Conservation (phyloP, 768 basidiomycete species). For the Xerocomus spinulosus region DNA sequence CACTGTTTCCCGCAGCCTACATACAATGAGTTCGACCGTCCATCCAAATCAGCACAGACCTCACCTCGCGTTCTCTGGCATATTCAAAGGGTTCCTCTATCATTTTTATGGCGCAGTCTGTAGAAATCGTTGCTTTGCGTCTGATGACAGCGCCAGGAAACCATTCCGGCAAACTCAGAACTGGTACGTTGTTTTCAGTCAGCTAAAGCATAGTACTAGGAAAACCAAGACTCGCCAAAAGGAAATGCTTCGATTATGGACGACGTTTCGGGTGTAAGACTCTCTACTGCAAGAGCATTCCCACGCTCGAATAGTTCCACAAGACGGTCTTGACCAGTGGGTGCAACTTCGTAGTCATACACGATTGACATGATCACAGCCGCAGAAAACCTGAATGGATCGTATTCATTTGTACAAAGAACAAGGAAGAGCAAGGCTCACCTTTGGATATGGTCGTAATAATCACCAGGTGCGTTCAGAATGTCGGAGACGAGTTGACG, state of each 20-base stretch:
- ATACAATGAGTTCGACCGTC: not conserved
- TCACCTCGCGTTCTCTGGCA: constrained; percentile 11
- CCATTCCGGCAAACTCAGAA: constrained; percentile 23
- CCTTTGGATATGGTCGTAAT: constrained; percentile 9
- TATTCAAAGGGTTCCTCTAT: constrained; percentile 15
- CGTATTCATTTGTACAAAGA: no score
- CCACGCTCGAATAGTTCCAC: constrained; percentile 37
- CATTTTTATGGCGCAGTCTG: constrained; percentile 6
- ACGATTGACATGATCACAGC: constrained; percentile 37
- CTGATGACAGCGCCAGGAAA: constrained; percentile 27
- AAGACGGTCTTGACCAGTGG: constrained; percentile 32
- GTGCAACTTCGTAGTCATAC: constrained; percentile 37
- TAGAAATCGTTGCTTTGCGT: constrained; percentile 13
- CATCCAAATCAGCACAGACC: not conserved
- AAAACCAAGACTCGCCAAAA: constrained; percentile 11
- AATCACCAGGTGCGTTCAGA: constrained; percentile 4
- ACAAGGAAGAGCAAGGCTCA: not conserved
- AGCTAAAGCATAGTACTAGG: not conserved
- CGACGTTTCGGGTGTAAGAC: constrained; percentile 14
- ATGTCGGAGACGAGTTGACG: constrained; percentile 13
- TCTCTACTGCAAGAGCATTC: constrained; percentile 11
- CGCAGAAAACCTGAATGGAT: constrained; percentile 26
- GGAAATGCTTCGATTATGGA: constrained; percentile 18
- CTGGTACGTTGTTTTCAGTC: not conserved
- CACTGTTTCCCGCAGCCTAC: constrained; percentile 10